These are phyloP conservation scores for Crithidia expoeki DNA, from an alignment of 208 protist genomes.

Conservation along the genomic window DNA sequence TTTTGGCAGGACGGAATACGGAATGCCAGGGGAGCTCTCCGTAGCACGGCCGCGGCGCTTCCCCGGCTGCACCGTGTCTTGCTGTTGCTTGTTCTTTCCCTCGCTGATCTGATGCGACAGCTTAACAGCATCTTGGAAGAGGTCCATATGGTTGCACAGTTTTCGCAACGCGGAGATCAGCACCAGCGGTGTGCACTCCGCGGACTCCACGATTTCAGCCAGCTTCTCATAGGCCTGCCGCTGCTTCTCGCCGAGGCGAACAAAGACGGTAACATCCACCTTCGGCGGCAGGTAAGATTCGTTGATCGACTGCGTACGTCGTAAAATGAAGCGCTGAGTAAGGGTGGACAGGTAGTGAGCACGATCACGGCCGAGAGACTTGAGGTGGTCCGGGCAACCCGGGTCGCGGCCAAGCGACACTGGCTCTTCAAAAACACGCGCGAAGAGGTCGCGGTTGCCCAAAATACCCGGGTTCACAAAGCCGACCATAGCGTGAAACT, in stretches of 20 bases:
- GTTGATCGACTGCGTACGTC: conserved; percentile 83
- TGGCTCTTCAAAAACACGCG: conserved; percentile 81
- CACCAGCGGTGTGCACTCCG: conserved; percentile 76
- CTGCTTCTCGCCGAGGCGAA: conserved; percentile 72
- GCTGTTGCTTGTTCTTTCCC: not conserved
- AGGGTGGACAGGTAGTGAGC: conserved; percentile 82
- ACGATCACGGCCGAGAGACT: conserved; percentile 70
- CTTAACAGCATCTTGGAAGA: conserved; percentile 79
- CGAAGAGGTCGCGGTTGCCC: conserved; percentile 81
- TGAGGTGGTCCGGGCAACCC: conserved; percentile 66
- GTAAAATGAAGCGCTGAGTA: conserved; percentile 84
- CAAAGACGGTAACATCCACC: conserved; percentile 86
- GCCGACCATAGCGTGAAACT: conserved; percentile 92
- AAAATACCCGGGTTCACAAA: conserved; percentile 88
- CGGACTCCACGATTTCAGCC: conserved; percentile 50
- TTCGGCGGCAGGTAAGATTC: conserved; percentile 87
- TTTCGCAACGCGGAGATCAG: conserved; percentile 89
- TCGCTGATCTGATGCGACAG: conserved; percentile 48
- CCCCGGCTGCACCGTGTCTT: conserved; percentile 9
- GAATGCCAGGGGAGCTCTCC: conserved; percentile 44
- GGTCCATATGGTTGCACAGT: conserved; percentile 94
- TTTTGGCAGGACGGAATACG: conserved; percentile 65
- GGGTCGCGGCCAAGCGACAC: conserved; percentile 69
- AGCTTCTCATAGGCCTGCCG: conserved; percentile 72
- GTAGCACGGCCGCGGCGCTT: conserved; percentile 14